Conservation (phyloP, 352 stramenopile genomes). For the Phytophthora brassicae region DNA sequence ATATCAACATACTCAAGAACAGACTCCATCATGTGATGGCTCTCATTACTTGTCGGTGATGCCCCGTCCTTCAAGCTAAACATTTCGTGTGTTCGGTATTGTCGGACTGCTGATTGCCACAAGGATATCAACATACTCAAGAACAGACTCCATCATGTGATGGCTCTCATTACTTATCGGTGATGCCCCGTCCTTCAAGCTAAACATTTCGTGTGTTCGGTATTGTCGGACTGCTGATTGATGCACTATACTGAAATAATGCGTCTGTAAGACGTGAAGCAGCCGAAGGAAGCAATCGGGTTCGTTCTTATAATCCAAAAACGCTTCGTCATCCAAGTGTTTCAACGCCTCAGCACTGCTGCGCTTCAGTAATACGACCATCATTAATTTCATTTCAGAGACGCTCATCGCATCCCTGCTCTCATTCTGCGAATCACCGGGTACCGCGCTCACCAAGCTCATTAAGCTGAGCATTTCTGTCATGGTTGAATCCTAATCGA, state of each 20-base stretch:
- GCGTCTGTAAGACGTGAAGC: slow-evolving; percentile 41
- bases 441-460: neutral
- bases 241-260: slow-evolving; percentile 41
- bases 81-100: neutral
- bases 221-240: slow-evolving; percentile 1
- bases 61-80: neutral
- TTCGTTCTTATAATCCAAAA: slow-evolving; percentile 12
- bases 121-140: slow-evolving; percentile 44
- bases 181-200: neutral
- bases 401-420: slow-evolving; percentile 1
- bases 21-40: slow-evolving; percentile 26
- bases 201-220: neutral
- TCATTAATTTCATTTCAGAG: slow-evolving; percentile 19
- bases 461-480: slow-evolving; percentile 24
- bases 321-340: slow-evolving; percentile 24
- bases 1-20: slow-evolving; percentile 44
- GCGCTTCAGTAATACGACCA: slow-evolving; percentile 28
- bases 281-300: slow-evolving; percentile 37
- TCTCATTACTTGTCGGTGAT: neutral
- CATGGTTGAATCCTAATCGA: slow-evolving; percentile 29
- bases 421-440: slow-evolving; percentile 4
- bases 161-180: neutral
- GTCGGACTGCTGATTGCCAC: slow-evolving; percentile 14
- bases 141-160: slow-evolving; percentile 31
- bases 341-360: slow-evolving; percentile 24